phyloP scores from a whole-genome alignment of 768 basidiomycete species.

The Podaxis sp. region DNA sequence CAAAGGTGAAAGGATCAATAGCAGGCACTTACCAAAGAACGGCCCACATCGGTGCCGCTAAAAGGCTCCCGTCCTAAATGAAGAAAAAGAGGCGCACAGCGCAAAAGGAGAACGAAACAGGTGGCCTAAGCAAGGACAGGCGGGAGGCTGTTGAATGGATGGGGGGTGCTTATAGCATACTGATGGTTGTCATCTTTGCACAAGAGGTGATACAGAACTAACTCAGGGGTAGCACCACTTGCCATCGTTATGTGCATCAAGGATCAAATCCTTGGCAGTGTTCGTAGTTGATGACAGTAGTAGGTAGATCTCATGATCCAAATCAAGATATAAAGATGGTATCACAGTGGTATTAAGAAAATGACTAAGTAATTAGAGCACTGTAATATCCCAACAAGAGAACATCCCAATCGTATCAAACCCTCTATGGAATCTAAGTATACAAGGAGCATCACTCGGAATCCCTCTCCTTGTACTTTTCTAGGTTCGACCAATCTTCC shows the following conservation, averaged over 20 bases:
- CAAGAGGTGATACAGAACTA: not conserved
- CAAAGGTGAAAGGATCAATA: not conserved
- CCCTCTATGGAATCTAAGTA: not conserved
- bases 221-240: no score
- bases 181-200: constrained; percentile 6
- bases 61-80: no score
- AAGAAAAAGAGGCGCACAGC: not conserved
- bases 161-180: not conserved
- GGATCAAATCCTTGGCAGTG: not conserved
- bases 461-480: constrained; percentile 16
- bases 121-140: not conserved
- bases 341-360: not conserved
- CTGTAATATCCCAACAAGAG: not conserved
- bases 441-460: constrained; percentile 15
- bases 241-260: not conserved
- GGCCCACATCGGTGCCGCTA: not conserved
- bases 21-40: not conserved
- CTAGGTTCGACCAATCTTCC: constrained; percentile 24
- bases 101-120: not conserved
- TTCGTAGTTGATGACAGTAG: not conserved
- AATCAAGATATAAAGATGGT: not conserved
- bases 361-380: not conserved
- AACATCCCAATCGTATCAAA: not conserved
- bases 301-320: not conserved
- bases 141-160: not conserved